Conservation (phyloP, 495 filamentous ascomycete genomes). For the Oleoguttula mirabilis region DNA sequence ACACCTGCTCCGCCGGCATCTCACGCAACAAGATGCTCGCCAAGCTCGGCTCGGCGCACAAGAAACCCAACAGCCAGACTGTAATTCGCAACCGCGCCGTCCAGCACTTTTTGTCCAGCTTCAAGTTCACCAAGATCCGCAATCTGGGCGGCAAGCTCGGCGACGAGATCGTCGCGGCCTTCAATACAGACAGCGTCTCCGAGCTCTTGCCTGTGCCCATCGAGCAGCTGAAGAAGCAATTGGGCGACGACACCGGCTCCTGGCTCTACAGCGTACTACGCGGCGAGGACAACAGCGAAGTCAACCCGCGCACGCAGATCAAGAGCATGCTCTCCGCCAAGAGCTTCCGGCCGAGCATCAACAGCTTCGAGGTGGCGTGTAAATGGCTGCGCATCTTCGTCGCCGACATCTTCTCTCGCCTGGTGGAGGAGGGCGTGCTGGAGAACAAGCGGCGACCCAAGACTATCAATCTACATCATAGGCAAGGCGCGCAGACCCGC, state of each 20-base stretch:
- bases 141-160: slow-evolving; percentile 95
- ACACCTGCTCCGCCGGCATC: slow-evolving; percentile 84
- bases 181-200: slow-evolving; percentile 67
- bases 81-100: slow-evolving; percentile 75
- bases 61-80: slow-evolving; percentile 90
- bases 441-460: slow-evolving; percentile 80
- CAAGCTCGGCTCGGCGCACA: slow-evolving; percentile 79
- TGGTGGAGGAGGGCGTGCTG: slow-evolving; percentile 84
- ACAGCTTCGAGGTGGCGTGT: slow-evolving; percentile 62
- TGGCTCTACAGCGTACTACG: slow-evolving; percentile 85
- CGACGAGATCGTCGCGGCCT: slow-evolving; percentile 63
- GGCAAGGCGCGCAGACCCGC: slow-evolving; percentile 55
- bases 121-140: slow-evolving; percentile 93
- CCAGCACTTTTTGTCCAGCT: slow-evolving; percentile 63
- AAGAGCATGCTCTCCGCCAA: slow-evolving; percentile 99
- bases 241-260: slow-evolving; percentile 75
- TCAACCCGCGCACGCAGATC: slow-evolving; percentile 83
- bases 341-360: slow-evolving; percentile 80
- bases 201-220: slow-evolving; percentile 62
- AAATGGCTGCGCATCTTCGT: slow-evolving; percentile 88
- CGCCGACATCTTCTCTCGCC: slow-evolving; percentile 78
- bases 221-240: slow-evolving; percentile 63
- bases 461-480: slow-evolving; percentile 71
- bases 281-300: slow-evolving; percentile 75
- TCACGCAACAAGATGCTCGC: slow-evolving; percentile 89